Evolutionary conservation across 2,329 filamentous ascomycete species (phyloP), one percentile per base, ranked within the genome.

Genomic region (Didymosphaeria variabile): DNA sequence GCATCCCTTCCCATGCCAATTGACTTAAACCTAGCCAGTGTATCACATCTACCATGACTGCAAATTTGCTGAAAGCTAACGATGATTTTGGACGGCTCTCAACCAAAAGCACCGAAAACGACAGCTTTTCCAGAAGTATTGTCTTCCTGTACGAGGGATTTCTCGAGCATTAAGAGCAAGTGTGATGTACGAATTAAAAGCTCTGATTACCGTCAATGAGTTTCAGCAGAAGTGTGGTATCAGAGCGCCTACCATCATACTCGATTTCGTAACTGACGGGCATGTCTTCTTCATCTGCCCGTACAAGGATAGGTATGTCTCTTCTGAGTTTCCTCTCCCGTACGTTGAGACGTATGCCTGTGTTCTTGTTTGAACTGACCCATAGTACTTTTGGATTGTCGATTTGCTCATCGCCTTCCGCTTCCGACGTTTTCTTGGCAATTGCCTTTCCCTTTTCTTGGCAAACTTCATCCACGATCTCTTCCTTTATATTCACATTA

Each of bases 291-390:
- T 92, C 88, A 54, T 89, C 86, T 10, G 79, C 79, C 1, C 82
- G 79, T 17, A 87, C 77, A 13, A 91, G 79, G 15, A 91, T 74
- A 1, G 88, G 86, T 60, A 80, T 79, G 38, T 82, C 70, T 55
- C 77, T 70, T 70, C 75, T 77, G 70, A 79, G 74, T 45, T 80
- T 81, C 57, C 82, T 83, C 72, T 88, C 84, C 23, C 78, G 79
- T 19, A 94, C 89, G 10, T 84, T 84, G 66, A 95, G 87, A 47
- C 86, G 86, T 58, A 95, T 77, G 0, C 92, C 92, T 21, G 92
- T 87, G 59, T 87, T 85, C 67, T 85, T 85, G 1, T 80, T 76
- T 3, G 82, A 77, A 68, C 89, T 90, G 4, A 90, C 84, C 92
- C 92, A 95, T 0, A 94, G 76, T 34, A 93, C 84, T 9, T 64